Conservation (phyloP, 2,329 filamentous ascomycete genomes). For the Apiospora koreana region DNA sequence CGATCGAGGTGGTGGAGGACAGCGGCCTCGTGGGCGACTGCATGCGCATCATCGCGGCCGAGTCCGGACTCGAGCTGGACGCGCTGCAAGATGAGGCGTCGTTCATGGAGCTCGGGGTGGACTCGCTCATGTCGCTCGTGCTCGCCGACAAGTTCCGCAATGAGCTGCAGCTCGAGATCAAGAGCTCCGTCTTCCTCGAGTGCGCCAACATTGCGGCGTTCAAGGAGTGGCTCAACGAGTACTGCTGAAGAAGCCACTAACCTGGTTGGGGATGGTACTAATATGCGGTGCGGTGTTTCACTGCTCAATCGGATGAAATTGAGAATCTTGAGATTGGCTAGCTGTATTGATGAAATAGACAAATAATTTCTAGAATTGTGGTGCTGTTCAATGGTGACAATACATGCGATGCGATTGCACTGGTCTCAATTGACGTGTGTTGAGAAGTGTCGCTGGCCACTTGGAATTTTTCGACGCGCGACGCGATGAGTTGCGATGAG, state of each 20-base stretch:
- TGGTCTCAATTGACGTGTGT: background rate
- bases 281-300: too few species aligned
- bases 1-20: background rate
- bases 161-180: slow-evolving; percentile 28
- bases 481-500: too few species aligned
- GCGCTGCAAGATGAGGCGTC: slow-evolving; percentile 39
- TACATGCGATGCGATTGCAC: too few species aligned
- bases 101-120: slow-evolving; percentile 38
- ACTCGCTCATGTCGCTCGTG: slow-evolving; percentile 37
- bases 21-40: background rate
- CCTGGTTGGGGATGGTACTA: too few species aligned
- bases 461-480: background rate
- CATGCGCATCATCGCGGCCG: slow-evolving; percentile 22
- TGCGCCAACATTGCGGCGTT: slow-evolving; percentile 35
- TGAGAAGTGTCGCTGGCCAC: background rate
- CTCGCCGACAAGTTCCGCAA: slow-evolving; percentile 35
- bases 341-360: too few species aligned
- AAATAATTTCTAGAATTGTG: too few species aligned
- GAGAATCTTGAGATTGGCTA: too few species aligned
- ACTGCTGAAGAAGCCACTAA: background rate
- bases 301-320: background rate
- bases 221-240: slow-evolving; percentile 23
- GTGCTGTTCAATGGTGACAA: too few species aligned
- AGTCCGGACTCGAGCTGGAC: slow-evolving; percentile 57
- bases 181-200: slow-evolving; percentile 34